These are phyloP conservation scores for Fusarium paranaense DNA, from an alignment of 2,329 filamentous ascomycete species.

Conservation along the genomic window DNA sequence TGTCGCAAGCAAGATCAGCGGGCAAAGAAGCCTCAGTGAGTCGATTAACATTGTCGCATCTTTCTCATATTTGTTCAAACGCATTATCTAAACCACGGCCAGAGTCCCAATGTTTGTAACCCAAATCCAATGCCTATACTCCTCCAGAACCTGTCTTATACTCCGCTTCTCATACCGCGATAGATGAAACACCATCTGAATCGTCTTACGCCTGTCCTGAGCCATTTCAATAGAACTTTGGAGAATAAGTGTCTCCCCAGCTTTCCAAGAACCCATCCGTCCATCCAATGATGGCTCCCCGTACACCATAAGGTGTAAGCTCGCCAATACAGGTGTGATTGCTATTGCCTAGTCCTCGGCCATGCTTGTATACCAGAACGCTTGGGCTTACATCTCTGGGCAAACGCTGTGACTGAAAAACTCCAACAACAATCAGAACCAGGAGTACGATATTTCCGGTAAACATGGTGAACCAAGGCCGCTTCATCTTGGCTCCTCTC, in stretches of 20 bases:
- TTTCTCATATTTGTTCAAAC: too few species aligned
- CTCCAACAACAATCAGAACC: not conserved
- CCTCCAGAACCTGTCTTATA: not conserved
- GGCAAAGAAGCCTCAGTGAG: not conserved
- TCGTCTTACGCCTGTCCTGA: not conserved
- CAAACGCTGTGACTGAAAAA: not conserved
- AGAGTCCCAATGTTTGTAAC: not conserved
- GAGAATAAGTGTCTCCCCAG: conserved; percentile 4
- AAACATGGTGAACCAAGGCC: conserved; percentile 10
- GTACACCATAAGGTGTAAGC: not conserved
- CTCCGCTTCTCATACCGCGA: not conserved
- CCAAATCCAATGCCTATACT: not conserved
- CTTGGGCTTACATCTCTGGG: not conserved
- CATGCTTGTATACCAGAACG: not conserved
- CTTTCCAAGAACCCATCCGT: conserved; percentile 5
- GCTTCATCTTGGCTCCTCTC: conserved; percentile 7
- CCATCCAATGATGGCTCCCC: conserved; percentile 3
- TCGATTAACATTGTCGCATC: too few species aligned
- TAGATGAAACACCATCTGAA: not conserved
- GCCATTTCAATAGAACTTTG: not conserved
- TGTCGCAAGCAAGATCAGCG: not conserved
- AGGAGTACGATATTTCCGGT: conserved; percentile 2
- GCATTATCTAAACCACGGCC: not conserved
- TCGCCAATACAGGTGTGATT: not conserved
- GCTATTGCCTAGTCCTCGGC: not conserved